phyloP scores from a whole-genome alignment of 352 stramenopile genomes.

The Pythium pyrilobum region DNA sequence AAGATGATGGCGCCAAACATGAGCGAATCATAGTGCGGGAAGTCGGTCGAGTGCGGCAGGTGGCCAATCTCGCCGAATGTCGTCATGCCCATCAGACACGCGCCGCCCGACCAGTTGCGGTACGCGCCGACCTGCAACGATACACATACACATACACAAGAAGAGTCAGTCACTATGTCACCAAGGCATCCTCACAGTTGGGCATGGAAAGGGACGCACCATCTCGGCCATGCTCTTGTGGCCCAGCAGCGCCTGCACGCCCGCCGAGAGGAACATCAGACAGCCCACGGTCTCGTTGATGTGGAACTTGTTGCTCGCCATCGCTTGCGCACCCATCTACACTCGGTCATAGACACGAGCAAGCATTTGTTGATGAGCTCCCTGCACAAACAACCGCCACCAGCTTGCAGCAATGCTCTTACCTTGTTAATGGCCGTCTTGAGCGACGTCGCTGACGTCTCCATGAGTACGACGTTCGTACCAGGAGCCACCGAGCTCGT shows the following conservation, averaged over 20 bases:
- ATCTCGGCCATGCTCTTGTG: slow-evolving; percentile 88
- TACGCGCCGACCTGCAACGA: slow-evolving; percentile 69
- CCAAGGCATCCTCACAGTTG: no score
- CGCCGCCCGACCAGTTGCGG: slow-evolving; percentile 75
- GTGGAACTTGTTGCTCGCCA: slow-evolving; percentile 76
- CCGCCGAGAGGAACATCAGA: slow-evolving; percentile 84
- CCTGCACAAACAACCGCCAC: no score
- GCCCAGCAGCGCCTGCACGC: slow-evolving; percentile 76
- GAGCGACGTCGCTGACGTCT: slow-evolving; percentile 72
- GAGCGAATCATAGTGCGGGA: slow-evolving; percentile 85
- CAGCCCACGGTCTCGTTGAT: slow-evolving; percentile 79
- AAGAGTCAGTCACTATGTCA: background rate
- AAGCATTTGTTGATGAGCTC: no score
- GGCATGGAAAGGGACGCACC: slow-evolving; percentile 38
- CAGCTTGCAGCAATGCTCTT: no score
- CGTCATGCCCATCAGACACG: slow-evolving; percentile 83
- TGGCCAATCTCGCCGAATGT: slow-evolving; percentile 86
- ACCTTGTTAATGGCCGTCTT: slow-evolving; percentile 85
- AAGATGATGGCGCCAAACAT: slow-evolving; percentile 88
- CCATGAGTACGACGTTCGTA: slow-evolving; percentile 84
- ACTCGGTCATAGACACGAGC: background rate
- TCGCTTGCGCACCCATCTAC: slow-evolving; percentile 71
- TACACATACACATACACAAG: background rate
- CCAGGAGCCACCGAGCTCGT: slow-evolving; percentile 72
- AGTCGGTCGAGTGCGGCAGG: slow-evolving; percentile 70